Evolutionary conservation across 2,329 filamentous ascomycete genomes (phyloP).

Genomic region (Fonsecaea pedrosoi): DNA sequence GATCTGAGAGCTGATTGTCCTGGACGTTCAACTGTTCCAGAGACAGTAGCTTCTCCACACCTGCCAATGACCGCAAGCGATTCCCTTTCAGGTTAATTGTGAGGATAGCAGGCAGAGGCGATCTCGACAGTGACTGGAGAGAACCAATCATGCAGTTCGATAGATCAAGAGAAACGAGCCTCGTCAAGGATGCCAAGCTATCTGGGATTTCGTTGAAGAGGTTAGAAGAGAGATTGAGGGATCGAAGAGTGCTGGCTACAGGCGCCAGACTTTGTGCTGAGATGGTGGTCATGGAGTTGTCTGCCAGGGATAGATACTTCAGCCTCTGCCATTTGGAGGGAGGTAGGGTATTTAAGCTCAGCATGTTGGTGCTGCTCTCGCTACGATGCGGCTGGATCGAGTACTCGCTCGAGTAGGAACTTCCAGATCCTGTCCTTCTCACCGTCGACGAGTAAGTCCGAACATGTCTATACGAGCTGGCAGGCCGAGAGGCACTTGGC

Average conservation of each 20-base stretch:
- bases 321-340: conserved; percentile 93
- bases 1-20: conserved; percentile 90
- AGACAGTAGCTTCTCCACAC: conserved; percentile 85
- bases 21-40: conserved; percentile 88
- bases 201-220: conserved; percentile 95
- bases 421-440: conserved; percentile 85
- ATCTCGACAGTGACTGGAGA: conserved; percentile 82
- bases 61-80: conserved; percentile 82
- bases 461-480: conserved; percentile 67
- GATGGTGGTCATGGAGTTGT: conserved; percentile 86
- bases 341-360: conserved; percentile 74
- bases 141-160: conserved; percentile 98
- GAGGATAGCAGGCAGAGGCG: conserved; percentile 89
- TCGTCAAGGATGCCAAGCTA: conserved; percentile 81
- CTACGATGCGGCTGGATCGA: conserved; percentile 58
- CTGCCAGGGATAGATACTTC: conserved; percentile 86
- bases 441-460: conserved; percentile 75
- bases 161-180: conserved; percentile 88
- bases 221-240: conserved; percentile 89
- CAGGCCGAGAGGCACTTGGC: conserved; percentile 76
- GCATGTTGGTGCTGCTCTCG: conserved; percentile 78
- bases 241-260: conserved; percentile 85
- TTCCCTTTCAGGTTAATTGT: conserved; percentile 91
- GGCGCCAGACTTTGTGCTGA: conserved; percentile 77
- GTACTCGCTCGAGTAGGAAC: conserved; percentile 79